Evolutionary conservation across 140 eudicot species (phyloP).

Genomic region (Erigeron philadelphicus): DNA sequence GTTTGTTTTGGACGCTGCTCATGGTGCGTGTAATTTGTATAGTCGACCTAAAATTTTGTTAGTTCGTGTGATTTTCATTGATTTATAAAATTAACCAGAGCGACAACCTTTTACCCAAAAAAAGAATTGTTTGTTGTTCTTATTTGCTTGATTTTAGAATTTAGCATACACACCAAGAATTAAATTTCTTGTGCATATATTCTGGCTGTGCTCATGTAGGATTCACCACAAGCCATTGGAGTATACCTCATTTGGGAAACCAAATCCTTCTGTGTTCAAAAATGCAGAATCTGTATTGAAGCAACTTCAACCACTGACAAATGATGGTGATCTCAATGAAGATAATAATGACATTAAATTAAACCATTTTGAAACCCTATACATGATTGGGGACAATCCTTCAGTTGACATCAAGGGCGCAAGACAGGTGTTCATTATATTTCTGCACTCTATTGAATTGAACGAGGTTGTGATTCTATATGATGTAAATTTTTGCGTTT

Average conservation of each 20-base stretch:
- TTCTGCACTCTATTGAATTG: not conserved
- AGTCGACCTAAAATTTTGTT: no score
- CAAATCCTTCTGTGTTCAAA: constrained; percentile 50
- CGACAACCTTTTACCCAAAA: no score
- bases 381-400: constrained; percentile 62
- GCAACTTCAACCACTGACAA: constrained; percentile 31
- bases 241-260: constrained; percentile 53
- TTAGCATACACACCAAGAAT: constrained; percentile 3
- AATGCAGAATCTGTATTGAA: constrained; percentile 42
- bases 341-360: constrained; percentile 15
- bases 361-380: constrained; percentile 38
- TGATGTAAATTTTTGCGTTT: not conserved
- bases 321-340: constrained; percentile 20
- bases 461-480: constrained; percentile 1
- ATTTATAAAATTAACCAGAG: no score
- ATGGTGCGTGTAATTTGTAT: no score
- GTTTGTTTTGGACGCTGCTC: no score
- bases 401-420: constrained; percentile 59
- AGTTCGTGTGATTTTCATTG: no score
- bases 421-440: constrained; percentile 36
- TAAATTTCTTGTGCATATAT: constrained; percentile 6
- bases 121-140: no score
- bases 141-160: constrained; percentile 1
- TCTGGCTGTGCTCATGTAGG: constrained; percentile 29
- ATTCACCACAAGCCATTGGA: constrained; percentile 55